Conservation (phyloP, 768 basidiomycete species). For the Pulveroboletus sp. region DNA sequence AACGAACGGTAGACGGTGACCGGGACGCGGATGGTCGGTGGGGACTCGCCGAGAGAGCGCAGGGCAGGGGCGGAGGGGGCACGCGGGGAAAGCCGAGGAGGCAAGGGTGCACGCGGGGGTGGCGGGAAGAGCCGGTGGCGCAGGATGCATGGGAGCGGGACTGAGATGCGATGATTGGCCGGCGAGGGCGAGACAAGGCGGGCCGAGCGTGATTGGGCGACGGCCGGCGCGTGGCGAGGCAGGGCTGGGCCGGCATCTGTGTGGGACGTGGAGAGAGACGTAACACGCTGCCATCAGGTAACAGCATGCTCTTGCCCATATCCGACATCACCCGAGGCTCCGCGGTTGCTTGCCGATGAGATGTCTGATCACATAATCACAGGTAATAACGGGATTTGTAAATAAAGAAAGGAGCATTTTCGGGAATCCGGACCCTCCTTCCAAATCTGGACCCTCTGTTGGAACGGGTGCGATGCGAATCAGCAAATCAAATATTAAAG, state of each 20-base stretch:
- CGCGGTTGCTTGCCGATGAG: conserved; percentile 30
- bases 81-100: conserved; percentile 16
- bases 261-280: conserved; percentile 16
- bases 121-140: conserved; percentile 28
- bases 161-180: background rate
- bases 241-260: conserved; percentile 25
- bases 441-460: conserved; percentile 18
- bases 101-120: background rate
- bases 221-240: conserved; percentile 22
- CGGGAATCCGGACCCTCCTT: conserved; percentile 22
- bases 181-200: conserved; percentile 13
- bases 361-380: conserved; percentile 25
- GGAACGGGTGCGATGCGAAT: conserved; percentile 31
- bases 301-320: conserved; percentile 26
- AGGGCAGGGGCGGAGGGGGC: conserved; percentile 13
- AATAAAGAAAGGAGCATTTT: conserved; percentile 23
- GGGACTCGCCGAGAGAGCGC: too few species aligned
- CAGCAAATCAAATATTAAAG: conserved; percentile 38
- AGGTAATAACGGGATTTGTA: conserved; percentile 31
- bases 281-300: conserved; percentile 22
- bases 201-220: conserved; percentile 7
- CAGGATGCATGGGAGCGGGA: conserved; percentile 7
- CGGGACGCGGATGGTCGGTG: conserved; percentile 6
- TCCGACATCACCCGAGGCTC: conserved; percentile 26
- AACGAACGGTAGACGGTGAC: conserved; percentile 2